Conservation (phyloP, 2,329 filamentous ascomycete species). For the Fusarium camptoceras region DNA sequence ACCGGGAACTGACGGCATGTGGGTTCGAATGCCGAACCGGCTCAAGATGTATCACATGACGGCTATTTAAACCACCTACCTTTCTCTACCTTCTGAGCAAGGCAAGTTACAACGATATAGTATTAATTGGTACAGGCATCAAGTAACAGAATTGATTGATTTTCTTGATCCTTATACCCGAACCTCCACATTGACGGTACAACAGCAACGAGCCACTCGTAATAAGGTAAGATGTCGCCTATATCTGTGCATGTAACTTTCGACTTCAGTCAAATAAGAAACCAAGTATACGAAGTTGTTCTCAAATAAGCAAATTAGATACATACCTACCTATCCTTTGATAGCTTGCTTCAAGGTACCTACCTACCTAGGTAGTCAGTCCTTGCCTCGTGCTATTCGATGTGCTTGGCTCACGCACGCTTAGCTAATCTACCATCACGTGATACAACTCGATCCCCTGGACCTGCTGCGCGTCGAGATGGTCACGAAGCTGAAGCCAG, state of each 20-base stretch:
- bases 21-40: conserved; percentile 40
- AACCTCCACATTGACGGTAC: not conserved
- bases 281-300: accelerated
- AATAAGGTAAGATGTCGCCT: not conserved
- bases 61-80: not conserved
- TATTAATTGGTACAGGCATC: not conserved
- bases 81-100: not conserved
- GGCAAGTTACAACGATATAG: not conserved
- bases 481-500: conserved; percentile 38
- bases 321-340: accelerated
- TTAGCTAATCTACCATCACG: conserved; percentile 4
- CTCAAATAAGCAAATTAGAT: not conserved
- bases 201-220: not conserved
- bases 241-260: not conserved
- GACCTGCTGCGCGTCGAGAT: conserved; percentile 33
- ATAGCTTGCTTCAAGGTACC: not conserved
- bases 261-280: not conserved
- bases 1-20: conserved; percentile 42
- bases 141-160: not conserved
- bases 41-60: conserved; percentile 29
- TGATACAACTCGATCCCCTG: conserved; percentile 7
- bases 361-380: too few species aligned
- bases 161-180: not conserved
- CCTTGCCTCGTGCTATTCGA: not conserved
- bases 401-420: not conserved